These are phyloP conservation scores for Fusarium verrucosum DNA, from an alignment of 2,329 filamentous ascomycete species.

Conservation along the genomic window DNA sequence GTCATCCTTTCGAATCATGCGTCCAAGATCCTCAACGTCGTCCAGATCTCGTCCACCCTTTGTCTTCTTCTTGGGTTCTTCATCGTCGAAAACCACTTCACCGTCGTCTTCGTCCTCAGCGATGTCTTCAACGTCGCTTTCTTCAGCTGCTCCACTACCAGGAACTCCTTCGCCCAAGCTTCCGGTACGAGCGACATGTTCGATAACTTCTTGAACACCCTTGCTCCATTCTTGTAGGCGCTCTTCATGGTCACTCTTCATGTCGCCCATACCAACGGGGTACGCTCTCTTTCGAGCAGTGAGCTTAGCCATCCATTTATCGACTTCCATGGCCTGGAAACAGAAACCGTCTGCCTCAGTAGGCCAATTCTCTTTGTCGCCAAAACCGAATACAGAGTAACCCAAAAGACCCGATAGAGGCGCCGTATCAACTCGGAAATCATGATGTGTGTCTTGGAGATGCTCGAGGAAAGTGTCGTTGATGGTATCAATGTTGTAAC, in stretches of 20 bases:
- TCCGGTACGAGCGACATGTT: slow-evolving; percentile 68
- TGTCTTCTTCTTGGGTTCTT: slow-evolving; percentile 52
- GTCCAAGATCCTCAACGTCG: slow-evolving; percentile 86
- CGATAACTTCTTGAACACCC: slow-evolving; percentile 77
- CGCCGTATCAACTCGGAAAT: slow-evolving; percentile 94
- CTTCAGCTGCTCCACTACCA: slow-evolving; percentile 83
- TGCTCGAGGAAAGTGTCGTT: slow-evolving; percentile 88
- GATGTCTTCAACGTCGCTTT: slow-evolving; percentile 81
- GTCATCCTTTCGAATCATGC: slow-evolving; percentile 63
- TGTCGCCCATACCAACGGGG: slow-evolving; percentile 87
- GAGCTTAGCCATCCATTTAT: slow-evolving; percentile 97
- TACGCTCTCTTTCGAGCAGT: slow-evolving; percentile 87
- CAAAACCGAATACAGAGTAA: slow-evolving; percentile 94
- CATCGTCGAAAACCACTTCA: slow-evolving; percentile 58
- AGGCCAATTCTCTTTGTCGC: slow-evolving; percentile 91
- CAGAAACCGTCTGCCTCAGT: slow-evolving; percentile 92
- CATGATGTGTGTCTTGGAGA: slow-evolving; percentile 90
- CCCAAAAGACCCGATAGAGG: slow-evolving; percentile 80
- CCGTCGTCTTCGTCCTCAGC: slow-evolving; percentile 68
- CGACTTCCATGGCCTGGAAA: slow-evolving; percentile 87
- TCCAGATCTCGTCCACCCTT: slow-evolving; percentile 61
- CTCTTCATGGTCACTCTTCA: slow-evolving; percentile 74
- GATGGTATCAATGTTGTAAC: slow-evolving; percentile 95
- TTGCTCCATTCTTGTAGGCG: slow-evolving; percentile 79
- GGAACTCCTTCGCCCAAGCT: slow-evolving; percentile 71